Evolutionary conservation across 805 yeast species (phyloP).

Genomic region (Ogataea philodendri): DNA sequence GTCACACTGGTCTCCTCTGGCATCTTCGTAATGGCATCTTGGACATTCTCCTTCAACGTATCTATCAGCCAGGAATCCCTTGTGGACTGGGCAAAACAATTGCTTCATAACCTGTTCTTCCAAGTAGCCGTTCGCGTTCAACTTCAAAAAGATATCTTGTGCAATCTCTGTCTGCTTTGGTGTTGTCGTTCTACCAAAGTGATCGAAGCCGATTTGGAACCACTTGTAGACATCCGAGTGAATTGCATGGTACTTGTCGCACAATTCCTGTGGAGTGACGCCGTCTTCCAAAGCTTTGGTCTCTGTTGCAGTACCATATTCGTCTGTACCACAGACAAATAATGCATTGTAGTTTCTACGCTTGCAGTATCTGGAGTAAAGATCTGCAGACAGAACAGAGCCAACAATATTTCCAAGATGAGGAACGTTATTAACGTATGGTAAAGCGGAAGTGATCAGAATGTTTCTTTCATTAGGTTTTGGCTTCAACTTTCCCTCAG

Average conservation of each 20-base stretch:
- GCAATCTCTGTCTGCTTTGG: constrained; percentile 89
- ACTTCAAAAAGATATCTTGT: constrained; percentile 81
- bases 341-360: constrained; percentile 84
- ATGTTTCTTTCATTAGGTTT: constrained; percentile 72
- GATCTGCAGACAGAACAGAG: constrained; percentile 91
- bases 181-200: constrained; percentile 96
- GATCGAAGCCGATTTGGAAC: constrained; percentile 93
- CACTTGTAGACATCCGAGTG: constrained; percentile 92
- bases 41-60: constrained; percentile 98
- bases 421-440: constrained; percentile 97
- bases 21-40: constrained; percentile 90
- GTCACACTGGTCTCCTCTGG: constrained; percentile 99
- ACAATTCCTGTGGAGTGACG: constrained; percentile 81
- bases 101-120: constrained; percentile 89
- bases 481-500: constrained; percentile 54
- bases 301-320: constrained; percentile 99
- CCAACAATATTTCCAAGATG: constrained; percentile 98
- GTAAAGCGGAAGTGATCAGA: constrained; percentile 91
- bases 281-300: constrained; percentile 96
- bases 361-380: constrained; percentile 85
- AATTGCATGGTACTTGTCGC: constrained; percentile 84
- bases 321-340: constrained; percentile 95
- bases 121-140: constrained; percentile 72
- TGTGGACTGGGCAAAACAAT: constrained; percentile 85
- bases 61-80: constrained; percentile 92